These are phyloP conservation scores for Calonectria pteridis DNA, from an alignment of 2,329 filamentous ascomycete genomes.

Conservation along the genomic window DNA sequence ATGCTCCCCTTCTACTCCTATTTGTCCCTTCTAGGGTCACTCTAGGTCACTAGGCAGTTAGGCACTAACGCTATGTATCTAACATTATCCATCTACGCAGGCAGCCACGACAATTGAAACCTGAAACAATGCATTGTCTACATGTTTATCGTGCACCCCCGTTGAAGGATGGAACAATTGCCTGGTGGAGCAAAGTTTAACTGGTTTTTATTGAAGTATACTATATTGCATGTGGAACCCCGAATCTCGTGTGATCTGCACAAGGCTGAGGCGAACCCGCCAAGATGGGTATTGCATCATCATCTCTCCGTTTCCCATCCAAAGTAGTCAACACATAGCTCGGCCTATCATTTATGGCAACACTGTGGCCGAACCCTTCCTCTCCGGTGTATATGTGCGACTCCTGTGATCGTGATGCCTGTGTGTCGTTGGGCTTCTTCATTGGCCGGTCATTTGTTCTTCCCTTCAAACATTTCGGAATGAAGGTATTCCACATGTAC, in stretches of 20 bases:
- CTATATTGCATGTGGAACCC: background rate
- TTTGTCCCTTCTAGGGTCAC: too few relatives aligned
- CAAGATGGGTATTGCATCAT: conserved; percentile 18
- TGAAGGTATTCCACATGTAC: conserved; percentile 23
- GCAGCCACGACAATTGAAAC: background rate
- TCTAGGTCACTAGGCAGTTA: background rate
- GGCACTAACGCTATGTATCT: background rate
- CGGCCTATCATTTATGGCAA: background rate
- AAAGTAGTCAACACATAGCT: background rate
- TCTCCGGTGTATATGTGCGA: background rate
- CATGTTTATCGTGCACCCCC: too few relatives aligned
- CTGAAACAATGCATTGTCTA: background rate
- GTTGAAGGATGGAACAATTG: background rate
- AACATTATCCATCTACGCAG: background rate
- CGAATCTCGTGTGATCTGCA: background rate
- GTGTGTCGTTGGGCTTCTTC: background rate
- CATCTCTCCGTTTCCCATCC: background rate
- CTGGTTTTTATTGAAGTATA: background rate
- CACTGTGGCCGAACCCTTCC: background rate
- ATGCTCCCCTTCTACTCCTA: too few relatives aligned
- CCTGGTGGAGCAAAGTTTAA: background rate
- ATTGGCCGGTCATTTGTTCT: background rate
- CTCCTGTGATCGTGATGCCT: background rate
- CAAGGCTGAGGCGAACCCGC: background rate
- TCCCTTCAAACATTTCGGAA: conserved; percentile 1